Evolutionary conservation across 2,329 filamentous ascomycete genomes (phyloP), one percentile per base, ranked within the genome.

Genomic region (Aspergillus tanneri): DNA sequence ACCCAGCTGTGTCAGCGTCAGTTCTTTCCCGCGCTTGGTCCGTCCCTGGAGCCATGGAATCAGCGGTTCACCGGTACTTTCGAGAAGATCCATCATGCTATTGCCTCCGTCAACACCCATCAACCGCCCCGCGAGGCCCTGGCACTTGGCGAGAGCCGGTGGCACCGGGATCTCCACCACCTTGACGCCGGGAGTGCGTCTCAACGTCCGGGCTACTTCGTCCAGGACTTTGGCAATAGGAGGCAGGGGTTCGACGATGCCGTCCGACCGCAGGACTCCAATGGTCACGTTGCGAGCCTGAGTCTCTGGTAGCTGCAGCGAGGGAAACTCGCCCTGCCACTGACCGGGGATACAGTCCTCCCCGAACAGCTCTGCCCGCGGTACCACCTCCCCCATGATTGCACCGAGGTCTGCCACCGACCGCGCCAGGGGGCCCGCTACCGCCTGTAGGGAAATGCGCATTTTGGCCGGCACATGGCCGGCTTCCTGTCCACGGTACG

Each of bases 11-110:
- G 74, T 67, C 3, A 83, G 60, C 0, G 70, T 65, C 23, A 77
- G 70, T 5, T 72, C 69, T 2, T 72, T 68, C 36, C 77, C 75
- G 7, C 79, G 74, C 28, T 70, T 72, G 32, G 82, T 66, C 3
- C 80, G 72, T 2, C 70, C 72, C 27, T 70, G 66, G n/a, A 85
- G 72, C 81, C 82, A 86, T 1, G 79, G 79, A 10, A 77, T 83
- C 2, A 84, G 66, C 0, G 80, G 79, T 54, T 85, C 83, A 5
- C 69, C 70, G 3, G 74, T 81, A 9, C 70, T 63, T 43, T 81
- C 78, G 19, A 86, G 67, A 5, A 81, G 68, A 59, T 83, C 76
- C 45, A 83, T 76, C 72, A 83, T 81, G 37, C 62, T 59, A 8
- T 76, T 75, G 1, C 70, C 75, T 10, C 82, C 83, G 57, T 85